Conservation (phyloP, 352 stramenopile species). For the Thalassiosira exigua region DNA sequence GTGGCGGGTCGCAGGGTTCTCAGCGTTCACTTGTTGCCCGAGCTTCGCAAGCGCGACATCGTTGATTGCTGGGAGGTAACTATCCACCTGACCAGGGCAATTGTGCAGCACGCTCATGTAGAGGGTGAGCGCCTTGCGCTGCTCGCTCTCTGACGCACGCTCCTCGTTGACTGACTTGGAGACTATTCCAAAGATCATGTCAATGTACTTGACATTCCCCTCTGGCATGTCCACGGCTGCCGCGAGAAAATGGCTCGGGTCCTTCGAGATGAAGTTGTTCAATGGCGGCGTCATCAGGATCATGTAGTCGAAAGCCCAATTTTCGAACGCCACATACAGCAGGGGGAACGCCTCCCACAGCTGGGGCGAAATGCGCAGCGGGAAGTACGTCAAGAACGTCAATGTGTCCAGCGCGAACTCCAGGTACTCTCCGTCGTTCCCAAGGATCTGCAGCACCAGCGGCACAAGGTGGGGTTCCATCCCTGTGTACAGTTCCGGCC, state of each 20-base stretch:
- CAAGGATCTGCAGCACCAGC: conserved; percentile 89
- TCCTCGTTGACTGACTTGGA: conserved; percentile 82
- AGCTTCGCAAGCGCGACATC: conserved; percentile 81
- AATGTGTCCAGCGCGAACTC: conserved; percentile 96
- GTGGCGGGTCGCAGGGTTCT: conserved; percentile 79
- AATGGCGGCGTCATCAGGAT: conserved; percentile 95
- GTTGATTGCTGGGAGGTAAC: conserved; percentile 82
- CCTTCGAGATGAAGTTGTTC: conserved; percentile 94
- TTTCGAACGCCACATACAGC: conserved; percentile 94
- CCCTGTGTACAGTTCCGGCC: conserved; percentile 80
- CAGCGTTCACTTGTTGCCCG: conserved; percentile 76
- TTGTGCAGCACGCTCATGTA: conserved; percentile 85
- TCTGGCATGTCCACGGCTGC: conserved; percentile 63
- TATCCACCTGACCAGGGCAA: conserved; percentile 75
- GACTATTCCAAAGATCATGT: conserved; percentile 83
- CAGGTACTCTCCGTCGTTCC: conserved; percentile 93
- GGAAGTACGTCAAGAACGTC: conserved; percentile 95
- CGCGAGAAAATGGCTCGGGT: conserved; percentile 76
- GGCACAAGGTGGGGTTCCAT: conserved; percentile 87
- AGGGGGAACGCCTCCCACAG: conserved; percentile 96
- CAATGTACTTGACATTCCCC: conserved; percentile 74
- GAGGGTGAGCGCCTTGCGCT: conserved; percentile 76
- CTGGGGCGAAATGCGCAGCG: conserved; percentile 89
- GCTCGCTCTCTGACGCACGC: conserved; percentile 74
- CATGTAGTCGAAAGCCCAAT: conserved; percentile 96